Evolutionary conservation across 2,329 filamentous ascomycete species (phyloP).

Genomic region (Dichotomopilus funicola): DNA sequence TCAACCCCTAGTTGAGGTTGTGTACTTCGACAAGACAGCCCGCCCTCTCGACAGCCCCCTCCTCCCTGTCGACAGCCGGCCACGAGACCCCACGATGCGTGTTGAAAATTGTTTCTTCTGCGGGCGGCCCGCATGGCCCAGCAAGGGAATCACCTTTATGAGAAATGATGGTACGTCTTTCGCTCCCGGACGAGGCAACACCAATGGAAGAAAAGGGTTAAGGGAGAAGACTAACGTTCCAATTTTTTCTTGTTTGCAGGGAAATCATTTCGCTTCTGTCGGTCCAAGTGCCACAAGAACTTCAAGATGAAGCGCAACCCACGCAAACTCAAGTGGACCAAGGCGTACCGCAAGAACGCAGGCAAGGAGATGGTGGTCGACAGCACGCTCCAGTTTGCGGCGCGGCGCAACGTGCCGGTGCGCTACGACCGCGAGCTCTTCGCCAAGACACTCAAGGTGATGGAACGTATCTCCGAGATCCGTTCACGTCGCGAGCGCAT

Average conservation of each 20-base stretch:
- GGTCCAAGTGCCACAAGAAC: conserved; percentile 56
- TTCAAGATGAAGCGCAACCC: conserved; percentile 99
- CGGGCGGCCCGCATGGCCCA: conserved; percentile 43
- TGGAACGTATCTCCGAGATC: conserved; percentile 86
- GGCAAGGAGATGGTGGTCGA: conserved; percentile 91
- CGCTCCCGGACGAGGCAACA: background rate
- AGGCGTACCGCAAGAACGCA: conserved; percentile 77
- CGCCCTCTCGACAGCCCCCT: conserved; percentile 10
- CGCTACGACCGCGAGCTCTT: conserved; percentile 94
- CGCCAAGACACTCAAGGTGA: conserved; percentile 79
- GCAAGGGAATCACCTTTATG: conserved; percentile 50
- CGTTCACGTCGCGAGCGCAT: conserved; percentile 74
- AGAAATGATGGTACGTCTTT: conserved; percentile 39
- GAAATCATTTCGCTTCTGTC: conserved; percentile 51
- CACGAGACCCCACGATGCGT: conserved; percentile 21
- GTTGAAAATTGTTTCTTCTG: conserved; percentile 26
- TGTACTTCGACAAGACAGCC: conserved; percentile 7
- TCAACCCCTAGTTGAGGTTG: conserved; percentile 11
- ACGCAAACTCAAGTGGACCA: conserved; percentile 94
- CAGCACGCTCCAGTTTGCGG: conserved; percentile 84
- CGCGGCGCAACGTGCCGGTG: conserved; percentile 86
- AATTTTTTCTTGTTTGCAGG: conserved; percentile 22
- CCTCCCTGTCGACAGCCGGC: conserved; percentile 1
- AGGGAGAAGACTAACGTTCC: background rate
- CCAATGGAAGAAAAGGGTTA: background rate